Percentiles rank a stretch among this genome's conserved stretches.
Conservation (phyloP, 768 basidiomycete genomes). For the Hemileccinum rubropunctum region DNA sequence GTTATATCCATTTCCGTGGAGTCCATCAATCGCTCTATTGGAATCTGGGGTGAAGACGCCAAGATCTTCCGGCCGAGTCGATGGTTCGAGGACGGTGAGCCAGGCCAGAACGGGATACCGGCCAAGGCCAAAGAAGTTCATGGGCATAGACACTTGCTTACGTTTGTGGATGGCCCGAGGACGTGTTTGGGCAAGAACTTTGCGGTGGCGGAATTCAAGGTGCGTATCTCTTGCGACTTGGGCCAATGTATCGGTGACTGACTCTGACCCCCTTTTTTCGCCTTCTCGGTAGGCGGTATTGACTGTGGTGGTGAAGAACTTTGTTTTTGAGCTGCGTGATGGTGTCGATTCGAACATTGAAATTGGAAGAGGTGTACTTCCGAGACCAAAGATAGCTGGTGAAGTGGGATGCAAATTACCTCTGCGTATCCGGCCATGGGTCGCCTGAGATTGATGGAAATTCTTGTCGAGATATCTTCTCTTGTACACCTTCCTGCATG, state of each 20-base stretch:
- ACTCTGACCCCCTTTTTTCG: neutral
- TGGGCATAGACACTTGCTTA: conserved; percentile 48
- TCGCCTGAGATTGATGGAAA: neutral
- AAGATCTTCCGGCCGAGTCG: conserved; percentile 59
- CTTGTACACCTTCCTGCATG: no score
- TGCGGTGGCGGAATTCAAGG: conserved; percentile 40
- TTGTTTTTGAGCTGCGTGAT: conserved; percentile 34
- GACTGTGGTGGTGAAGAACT: conserved; percentile 40
- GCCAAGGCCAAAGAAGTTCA: conserved; percentile 38
- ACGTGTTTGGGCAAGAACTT: conserved; percentile 49
- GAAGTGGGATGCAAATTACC: conserved; percentile 24
- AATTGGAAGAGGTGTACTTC: neutral
- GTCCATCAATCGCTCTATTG: conserved; percentile 47
- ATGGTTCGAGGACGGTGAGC: conserved; percentile 44
- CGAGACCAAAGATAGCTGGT: conserved; percentile 8
- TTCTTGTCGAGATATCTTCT: no score
- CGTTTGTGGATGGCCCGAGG: conserved; percentile 49
- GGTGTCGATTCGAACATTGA: conserved; percentile 29
- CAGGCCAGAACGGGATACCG: conserved; percentile 17
- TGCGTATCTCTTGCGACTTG: conserved; percentile 1
- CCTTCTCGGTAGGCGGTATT: conserved; percentile 46
- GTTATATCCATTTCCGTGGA: conserved; percentile 41
- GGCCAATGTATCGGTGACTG: no score
- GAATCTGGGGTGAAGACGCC: conserved; percentile 60
- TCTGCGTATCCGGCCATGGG: conserved; percentile 16